Base-by-base conservation (phyloP, 331 rosid species). In the Malus hybrid region DNA sequence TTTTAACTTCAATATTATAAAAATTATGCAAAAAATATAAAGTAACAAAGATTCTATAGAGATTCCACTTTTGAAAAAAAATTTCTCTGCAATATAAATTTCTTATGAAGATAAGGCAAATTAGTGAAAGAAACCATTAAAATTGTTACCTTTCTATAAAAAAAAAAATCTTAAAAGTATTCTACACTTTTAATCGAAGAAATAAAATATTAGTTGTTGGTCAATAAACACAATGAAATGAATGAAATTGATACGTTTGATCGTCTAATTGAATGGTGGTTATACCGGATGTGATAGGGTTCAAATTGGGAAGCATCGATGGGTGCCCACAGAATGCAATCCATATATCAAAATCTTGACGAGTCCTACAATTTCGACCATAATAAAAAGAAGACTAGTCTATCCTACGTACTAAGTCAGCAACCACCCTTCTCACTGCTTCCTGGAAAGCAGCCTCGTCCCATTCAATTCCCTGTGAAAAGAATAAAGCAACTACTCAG, bases 371-470 rank as follows among this genome's bases (percentile, higher is more conserved):
- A 52, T 52, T 52, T 52, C 4, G 57, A 52, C 57, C 4, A 16
- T 16, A 52, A 6, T 0, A 52, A 52, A 16, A 52, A 52, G 20
- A 16, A 2, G 57, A 18, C 57, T 52, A 52, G 57, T 52, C 57
- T 4, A 52, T 52, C 57, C 57, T 52, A 16, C 20, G 4, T 16
- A 6, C 69, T 64, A 87, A 62, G 88, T 87, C 87, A 68, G 80
- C 87, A 77, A 90, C 93, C 2, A 88, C 86, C 67, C 96, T 87
- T 67, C 83, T 83, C 63, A 92, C 88, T 71, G 99, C 97, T 90
- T 94, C 99, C 83, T 29, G 83, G 89, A 94, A 94, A 86, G 87
- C 80, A 60, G 87, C 32, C 81, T 88, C 85, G 90, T 92, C 96
- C 88, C 96, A 94, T 20, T 90, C 99, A 66, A 78, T 75, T 73